Percentiles rank a stretch among this genome's conserved stretches.
Evolutionary conservation across 1,139 yeast genomes (phyloP).

Genomic region (Fermentozyma sake): DNA sequence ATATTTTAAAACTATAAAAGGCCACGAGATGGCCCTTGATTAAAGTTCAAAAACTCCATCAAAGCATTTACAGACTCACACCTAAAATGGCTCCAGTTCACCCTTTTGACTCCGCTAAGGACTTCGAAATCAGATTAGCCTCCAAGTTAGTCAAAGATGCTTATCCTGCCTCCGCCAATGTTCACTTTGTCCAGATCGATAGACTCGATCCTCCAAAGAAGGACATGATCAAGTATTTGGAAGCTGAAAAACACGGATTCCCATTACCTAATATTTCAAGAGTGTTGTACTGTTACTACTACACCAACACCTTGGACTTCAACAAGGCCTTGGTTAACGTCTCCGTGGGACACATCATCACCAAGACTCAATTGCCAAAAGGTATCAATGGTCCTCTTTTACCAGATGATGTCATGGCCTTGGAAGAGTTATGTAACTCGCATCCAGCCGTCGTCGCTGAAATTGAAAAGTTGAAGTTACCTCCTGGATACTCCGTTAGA

Average conservation of each 20-base stretch:
- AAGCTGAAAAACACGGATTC: slow-evolving; percentile 61
- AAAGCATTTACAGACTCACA: slow-evolving; percentile 5
- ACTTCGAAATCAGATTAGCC: slow-evolving; percentile 60
- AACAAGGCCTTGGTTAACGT: slow-evolving; percentile 74
- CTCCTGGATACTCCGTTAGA: slow-evolving; percentile 52
- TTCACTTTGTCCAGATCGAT: slow-evolving; percentile 73
- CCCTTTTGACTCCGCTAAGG: slow-evolving; percentile 67
- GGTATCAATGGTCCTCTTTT: slow-evolving; percentile 74
- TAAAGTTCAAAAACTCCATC: too few relatives aligned
- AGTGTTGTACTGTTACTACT: slow-evolving; percentile 65
- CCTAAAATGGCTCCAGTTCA: slow-evolving; percentile 23
- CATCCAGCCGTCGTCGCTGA: slow-evolving; percentile 63
- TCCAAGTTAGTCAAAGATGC: slow-evolving; percentile 60
- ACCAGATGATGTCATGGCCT: slow-evolving; percentile 59
- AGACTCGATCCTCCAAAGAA: slow-evolving; percentile 79
- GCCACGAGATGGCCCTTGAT: too few relatives aligned
- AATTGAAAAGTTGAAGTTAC: slow-evolving; percentile 60
- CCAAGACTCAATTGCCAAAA: slow-evolving; percentile 51
- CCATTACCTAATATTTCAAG: slow-evolving; percentile 59
- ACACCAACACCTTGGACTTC: slow-evolving; percentile 51
- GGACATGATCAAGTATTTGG: slow-evolving; percentile 63
- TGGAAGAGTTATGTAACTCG: slow-evolving; percentile 47
- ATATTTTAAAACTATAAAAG: too few relatives aligned
- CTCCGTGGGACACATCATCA: slow-evolving; percentile 58
- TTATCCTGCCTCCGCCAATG: slow-evolving; percentile 41